phyloP scores from a whole-genome alignment of 352 stramenopile species.

The Phytopythium delawarense region DNA sequence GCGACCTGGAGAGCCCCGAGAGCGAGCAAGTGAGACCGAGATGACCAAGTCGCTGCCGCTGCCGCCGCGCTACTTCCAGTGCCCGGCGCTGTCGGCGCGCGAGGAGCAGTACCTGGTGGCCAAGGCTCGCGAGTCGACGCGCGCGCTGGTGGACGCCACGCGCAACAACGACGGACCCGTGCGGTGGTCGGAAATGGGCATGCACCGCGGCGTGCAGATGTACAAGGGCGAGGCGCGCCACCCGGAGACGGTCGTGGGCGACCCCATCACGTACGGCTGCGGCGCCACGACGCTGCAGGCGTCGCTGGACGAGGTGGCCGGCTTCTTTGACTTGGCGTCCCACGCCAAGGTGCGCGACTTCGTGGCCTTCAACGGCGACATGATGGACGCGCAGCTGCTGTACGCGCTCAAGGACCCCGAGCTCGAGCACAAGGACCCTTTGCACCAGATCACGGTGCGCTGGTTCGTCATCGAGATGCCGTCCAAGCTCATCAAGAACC shows the following conservation, averaged over 20 bases:
- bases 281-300: conserved; percentile 54
- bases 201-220: conserved; percentile 58
- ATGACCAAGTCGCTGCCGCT: conserved; percentile 45
- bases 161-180: conserved; percentile 55
- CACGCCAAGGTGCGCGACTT: conserved; percentile 49
- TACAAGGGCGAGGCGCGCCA: conserved; percentile 60
- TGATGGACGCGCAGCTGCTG: conserved; percentile 54
- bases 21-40: background rate
- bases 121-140: conserved; percentile 60
- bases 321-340: conserved; percentile 62
- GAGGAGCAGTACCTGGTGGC: conserved; percentile 53
- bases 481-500: conserved; percentile 60
- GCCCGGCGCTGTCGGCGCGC: conserved; percentile 40
- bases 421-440: conserved; percentile 27
- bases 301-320: conserved; percentile 59
- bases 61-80: conserved; percentile 52
- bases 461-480: conserved; percentile 53
- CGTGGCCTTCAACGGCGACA: conserved; percentile 32
- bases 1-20: background rate
- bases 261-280: conserved; percentile 54
- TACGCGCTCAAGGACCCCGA: conserved; percentile 44
- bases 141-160: conserved; percentile 50
- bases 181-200: conserved; percentile 48
- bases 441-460: conserved; percentile 69
- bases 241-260: conserved; percentile 27